Base-by-base conservation (phyloP, 305 asterid genomes). In the Fraxinus platypoda region DNA sequence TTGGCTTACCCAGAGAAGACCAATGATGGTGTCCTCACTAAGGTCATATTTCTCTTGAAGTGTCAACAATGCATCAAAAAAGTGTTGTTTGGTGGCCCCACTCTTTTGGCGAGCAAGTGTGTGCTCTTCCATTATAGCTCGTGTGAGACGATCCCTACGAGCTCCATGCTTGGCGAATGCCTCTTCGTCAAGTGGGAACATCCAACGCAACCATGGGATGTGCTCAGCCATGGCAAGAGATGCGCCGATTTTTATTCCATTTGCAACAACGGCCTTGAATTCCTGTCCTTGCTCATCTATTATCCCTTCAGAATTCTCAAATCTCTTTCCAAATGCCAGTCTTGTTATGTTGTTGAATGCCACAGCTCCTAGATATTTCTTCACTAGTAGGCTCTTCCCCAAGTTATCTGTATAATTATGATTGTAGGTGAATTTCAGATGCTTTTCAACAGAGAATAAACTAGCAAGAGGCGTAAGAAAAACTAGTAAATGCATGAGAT, bases 341-440 rank as follows among this genome's bases (percentile, higher is more conserved):
- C 93, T 83, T 6, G 95, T 91, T 80, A 89, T 91, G 90, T 91
- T 91, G 91, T 91, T 91, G 90, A 90, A 90, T 28, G 95, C 91
- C 84, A 90, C 95, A 2, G 92, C 91, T 41, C 91, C 93, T 23
- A 91, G 84, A 79, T 90, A 91, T 72, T 90, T 90, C 86, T 83
- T 88, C 74, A 91, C 88, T 17, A 85, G 85, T 19, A 91, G 46
- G 81, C 87, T 87, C 84, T 87, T 87, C 38, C 91, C 93, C 57
- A 38, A 37, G 76, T 81, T 88, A 46, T 81, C 95, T 91, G 90
- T 80, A 83, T 41, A 86, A 21, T 46, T 59, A 23, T 25, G 83
- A 64, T 34, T 49, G 26, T 23, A 54, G 31, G 28, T 28, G 17
- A 37, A 66, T 30, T 74, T 30, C 19, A 77, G 34, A 30, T 30